Evolutionary conservation across 1,284 basidiomycete species (phyloP).

Genomic region (Exsudoporus floridanus): DNA sequence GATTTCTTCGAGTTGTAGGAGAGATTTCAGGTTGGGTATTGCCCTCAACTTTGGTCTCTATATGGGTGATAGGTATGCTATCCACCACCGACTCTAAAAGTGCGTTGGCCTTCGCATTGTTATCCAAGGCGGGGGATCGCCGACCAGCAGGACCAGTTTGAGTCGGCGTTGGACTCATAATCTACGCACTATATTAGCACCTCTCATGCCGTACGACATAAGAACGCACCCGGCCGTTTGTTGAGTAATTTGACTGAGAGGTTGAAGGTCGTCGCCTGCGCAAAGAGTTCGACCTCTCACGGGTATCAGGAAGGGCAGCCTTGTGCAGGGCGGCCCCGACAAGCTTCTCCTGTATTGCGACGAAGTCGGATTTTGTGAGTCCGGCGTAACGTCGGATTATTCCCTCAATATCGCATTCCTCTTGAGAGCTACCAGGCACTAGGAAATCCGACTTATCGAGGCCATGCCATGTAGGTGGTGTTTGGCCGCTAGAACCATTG

Average conservation of each 20-base stretch:
- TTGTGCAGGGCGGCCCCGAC: constrained; percentile 59
- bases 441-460: constrained; percentile 50
- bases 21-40: constrained; percentile 38
- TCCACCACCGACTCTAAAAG: constrained; percentile 67
- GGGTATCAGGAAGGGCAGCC: constrained; percentile 51
- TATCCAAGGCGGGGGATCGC: constrained; percentile 42
- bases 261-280: constrained; percentile 72
- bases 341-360: constrained; percentile 70
- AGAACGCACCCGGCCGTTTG: constrained; percentile 51
- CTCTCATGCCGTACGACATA: constrained; percentile 2
- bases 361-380: constrained; percentile 65
- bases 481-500: constrained; percentile 43
- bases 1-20: constrained; percentile 57
- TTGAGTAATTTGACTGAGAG: constrained; percentile 74
- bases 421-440: constrained; percentile 48
- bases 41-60: constrained; percentile 31
- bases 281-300: constrained; percentile 57
- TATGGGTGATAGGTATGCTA: constrained; percentile 50
- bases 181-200: constrained; percentile 38
- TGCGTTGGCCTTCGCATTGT: constrained; percentile 58
- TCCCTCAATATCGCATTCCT: constrained; percentile 65
- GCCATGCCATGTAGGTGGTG: constrained; percentile 61
- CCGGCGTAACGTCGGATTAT: constrained; percentile 62
- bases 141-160: constrained; percentile 28
- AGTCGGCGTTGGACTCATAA: constrained; percentile 50